These are phyloP conservation scores for Scopulariopsis brevicaulis DNA, from an alignment of 2,329 filamentous ascomycete species.

Conservation along the genomic window DNA sequence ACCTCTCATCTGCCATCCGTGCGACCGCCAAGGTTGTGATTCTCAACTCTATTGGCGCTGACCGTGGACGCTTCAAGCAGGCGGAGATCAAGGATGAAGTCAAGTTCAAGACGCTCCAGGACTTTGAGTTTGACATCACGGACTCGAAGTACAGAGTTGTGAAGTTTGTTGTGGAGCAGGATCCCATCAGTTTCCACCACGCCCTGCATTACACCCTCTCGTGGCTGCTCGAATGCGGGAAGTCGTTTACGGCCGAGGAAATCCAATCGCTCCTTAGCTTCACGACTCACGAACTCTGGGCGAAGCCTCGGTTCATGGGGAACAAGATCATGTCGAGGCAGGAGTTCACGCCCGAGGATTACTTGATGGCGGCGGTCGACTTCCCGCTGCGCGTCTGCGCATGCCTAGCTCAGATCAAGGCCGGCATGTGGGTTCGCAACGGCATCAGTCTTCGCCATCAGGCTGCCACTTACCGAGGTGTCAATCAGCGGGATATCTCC, in stretches of 20 bases:
- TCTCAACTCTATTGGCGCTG: constrained; percentile 78
- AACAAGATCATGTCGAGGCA: constrained; percentile 43
- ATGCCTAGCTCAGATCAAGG: constrained; percentile 97
- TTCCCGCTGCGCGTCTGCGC: constrained; percentile 87
- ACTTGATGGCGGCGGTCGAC: constrained; percentile 80
- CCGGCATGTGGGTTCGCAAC: constrained; percentile 97
- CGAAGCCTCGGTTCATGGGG: constrained; percentile 52
- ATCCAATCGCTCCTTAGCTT: constrained; percentile 62
- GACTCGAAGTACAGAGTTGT: constrained; percentile 56
- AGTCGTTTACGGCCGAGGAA: constrained; percentile 56
- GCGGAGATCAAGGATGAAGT: constrained; percentile 82
- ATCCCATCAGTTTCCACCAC: constrained; percentile 94
- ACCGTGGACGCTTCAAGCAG: constrained; percentile 73
- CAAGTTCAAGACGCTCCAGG: constrained; percentile 64
- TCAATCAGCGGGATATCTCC: constrained; percentile 79
- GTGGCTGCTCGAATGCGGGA: constrained; percentile 87
- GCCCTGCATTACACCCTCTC: constrained; percentile 92
- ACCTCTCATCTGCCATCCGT: constrained; percentile 61
- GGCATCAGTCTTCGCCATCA: constrained; percentile 93
- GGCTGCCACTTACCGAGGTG: constrained; percentile 84
- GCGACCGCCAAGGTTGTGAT: constrained; percentile 76
- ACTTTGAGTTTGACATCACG: constrained; percentile 68
- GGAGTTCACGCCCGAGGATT: constrained; percentile 58
- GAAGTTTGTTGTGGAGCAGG: constrained; percentile 77
- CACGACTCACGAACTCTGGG: constrained; percentile 56